Evolutionary conservation across 2,329 filamentous ascomycete species (phyloP).

Genomic region (Botrytis paeoniae): DNA sequence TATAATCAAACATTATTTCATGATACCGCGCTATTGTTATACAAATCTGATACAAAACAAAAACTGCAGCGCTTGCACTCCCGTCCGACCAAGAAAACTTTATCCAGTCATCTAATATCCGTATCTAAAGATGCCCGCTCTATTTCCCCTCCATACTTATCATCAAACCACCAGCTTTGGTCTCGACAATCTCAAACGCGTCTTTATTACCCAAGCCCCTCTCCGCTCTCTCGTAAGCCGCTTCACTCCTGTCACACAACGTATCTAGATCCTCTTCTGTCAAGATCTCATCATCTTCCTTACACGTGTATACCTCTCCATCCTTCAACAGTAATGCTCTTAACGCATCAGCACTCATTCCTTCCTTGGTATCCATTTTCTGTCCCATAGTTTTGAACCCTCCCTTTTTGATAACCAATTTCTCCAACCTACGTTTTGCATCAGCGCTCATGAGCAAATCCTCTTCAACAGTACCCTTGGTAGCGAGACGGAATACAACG

Average conservation of each 20-base stretch:
- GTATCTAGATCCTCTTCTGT: conserved; percentile 73
- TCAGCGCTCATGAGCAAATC: conserved; percentile 82
- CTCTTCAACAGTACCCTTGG: conserved; percentile 89
- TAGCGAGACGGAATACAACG: conserved; percentile 89
- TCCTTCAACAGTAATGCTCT: conserved; percentile 65
- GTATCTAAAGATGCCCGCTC: background rate
- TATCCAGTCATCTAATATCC: background rate
- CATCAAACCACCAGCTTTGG: conserved; percentile 50
- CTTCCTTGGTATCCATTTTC: conserved; percentile 51
- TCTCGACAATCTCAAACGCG: conserved; percentile 76
- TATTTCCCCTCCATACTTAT: conserved; percentile 27
- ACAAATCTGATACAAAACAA: conserved; percentile 8
- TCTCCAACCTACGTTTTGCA: conserved; percentile 86
- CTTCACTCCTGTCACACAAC: conserved; percentile 68
- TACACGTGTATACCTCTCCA: conserved; percentile 61
- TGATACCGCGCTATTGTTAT: background rate
- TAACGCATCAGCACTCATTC: conserved; percentile 59
- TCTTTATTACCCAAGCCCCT: conserved; percentile 71
- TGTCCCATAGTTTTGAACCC: conserved; percentile 70
- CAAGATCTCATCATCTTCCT: conserved; percentile 63
- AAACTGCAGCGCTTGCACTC: background rate
- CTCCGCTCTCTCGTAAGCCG: conserved; percentile 67
- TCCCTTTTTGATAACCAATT: conserved; percentile 93
- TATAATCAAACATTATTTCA: conserved; percentile 2
- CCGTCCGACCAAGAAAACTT: background rate